A percentile compares a stretch with the other conserved stretches of the same genome.
phyloP scores from a whole-genome alignment of 768 basidiomycete species.

The Rhizopogon vesiculosus region DNA sequence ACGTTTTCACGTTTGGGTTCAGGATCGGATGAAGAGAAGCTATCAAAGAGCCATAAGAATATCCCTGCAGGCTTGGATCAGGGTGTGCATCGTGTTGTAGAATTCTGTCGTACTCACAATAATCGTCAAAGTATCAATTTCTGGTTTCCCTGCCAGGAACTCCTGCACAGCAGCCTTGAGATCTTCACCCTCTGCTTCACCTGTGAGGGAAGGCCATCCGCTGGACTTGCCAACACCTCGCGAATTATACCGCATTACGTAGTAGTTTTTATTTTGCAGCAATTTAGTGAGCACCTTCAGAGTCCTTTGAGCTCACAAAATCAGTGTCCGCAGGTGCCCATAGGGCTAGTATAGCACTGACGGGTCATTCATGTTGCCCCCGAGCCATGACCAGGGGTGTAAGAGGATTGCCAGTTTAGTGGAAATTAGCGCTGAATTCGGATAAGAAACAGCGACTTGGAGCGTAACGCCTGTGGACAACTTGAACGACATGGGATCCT shows the following conservation, averaged over 20 bases:
- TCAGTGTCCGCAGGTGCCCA: neutral
- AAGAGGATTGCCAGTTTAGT: conserved; percentile 63
- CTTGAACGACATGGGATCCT: conserved; percentile 5
- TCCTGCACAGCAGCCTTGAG: conserved; percentile 57
- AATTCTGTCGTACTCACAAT: conserved; percentile 41
- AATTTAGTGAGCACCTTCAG: conserved; percentile 42
- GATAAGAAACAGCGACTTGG: conserved; percentile 33
- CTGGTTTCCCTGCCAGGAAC: conserved; percentile 37
- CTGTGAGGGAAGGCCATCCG: conserved; percentile 72
- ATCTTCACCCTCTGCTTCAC: conserved; percentile 65
- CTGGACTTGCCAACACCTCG: conserved; percentile 73
- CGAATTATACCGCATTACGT: conserved; percentile 71
- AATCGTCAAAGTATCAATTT: conserved; percentile 50
- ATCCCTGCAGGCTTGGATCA: conserved; percentile 48
- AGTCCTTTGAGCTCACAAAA: conserved; percentile 7
- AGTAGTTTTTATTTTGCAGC: conserved; percentile 42
- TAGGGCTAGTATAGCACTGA: conserved; percentile 33
- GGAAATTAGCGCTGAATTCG: conserved; percentile 11
- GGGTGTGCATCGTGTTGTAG: neutral
- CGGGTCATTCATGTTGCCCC: conserved; percentile 75
- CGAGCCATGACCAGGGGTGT: conserved; percentile 86
- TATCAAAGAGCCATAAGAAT: conserved; percentile 77
- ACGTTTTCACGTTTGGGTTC: conserved; percentile 43
- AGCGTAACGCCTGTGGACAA: conserved; percentile 39
- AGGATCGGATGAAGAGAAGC: conserved; percentile 60